These are phyloP conservation scores for Candolleomyces eurysporus DNA, from an alignment of 768 basidiomycete species.

Conservation along the genomic window DNA sequence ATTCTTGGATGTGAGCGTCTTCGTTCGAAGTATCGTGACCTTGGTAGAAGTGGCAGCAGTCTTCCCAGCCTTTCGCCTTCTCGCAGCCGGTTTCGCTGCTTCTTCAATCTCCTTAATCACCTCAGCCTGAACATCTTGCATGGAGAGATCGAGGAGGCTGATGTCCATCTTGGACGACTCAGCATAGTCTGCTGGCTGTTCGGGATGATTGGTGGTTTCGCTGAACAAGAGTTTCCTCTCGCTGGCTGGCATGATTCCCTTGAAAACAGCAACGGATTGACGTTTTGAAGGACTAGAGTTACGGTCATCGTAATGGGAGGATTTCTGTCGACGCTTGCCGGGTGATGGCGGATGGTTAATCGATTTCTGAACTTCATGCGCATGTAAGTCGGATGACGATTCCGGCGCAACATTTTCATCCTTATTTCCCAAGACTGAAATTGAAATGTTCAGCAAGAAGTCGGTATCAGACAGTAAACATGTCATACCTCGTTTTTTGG, in stretches of 20 bases:
- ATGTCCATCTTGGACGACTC: slow-evolving; percentile 25
- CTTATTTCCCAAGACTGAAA: slow-evolving; percentile 13
- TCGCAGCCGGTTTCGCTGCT: not conserved
- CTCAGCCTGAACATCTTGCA: slow-evolving; percentile 25
- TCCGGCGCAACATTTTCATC: slow-evolving; percentile 43
- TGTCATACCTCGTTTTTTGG: slow-evolving; percentile 38
- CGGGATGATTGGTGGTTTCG: slow-evolving; percentile 46
- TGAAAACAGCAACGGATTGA: slow-evolving; percentile 35
- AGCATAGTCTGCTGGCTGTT: not conserved
- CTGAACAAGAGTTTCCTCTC: slow-evolving; percentile 64
- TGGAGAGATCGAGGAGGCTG: slow-evolving; percentile 30
- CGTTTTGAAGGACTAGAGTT: slow-evolving; percentile 80
- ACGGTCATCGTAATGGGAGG: slow-evolving; percentile 63
- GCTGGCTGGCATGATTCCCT: slow-evolving; percentile 34
- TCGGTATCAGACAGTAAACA: slow-evolving; percentile 1
- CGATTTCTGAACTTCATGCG: slow-evolving; percentile 15
- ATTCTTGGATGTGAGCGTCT: not conserved
- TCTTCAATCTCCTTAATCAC: not conserved
- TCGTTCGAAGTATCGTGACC: not conserved
- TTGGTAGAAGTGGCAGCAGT: not conserved
- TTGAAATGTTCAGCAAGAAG: not conserved
- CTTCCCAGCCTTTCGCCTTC: not conserved
- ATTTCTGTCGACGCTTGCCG: slow-evolving; percentile 60
- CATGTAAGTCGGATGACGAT: slow-evolving; percentile 21
- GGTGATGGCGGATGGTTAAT: slow-evolving; percentile 52